Base-by-base conservation (phyloP, 208 protist species). In the Sergeia podlipaevii region DNA sequence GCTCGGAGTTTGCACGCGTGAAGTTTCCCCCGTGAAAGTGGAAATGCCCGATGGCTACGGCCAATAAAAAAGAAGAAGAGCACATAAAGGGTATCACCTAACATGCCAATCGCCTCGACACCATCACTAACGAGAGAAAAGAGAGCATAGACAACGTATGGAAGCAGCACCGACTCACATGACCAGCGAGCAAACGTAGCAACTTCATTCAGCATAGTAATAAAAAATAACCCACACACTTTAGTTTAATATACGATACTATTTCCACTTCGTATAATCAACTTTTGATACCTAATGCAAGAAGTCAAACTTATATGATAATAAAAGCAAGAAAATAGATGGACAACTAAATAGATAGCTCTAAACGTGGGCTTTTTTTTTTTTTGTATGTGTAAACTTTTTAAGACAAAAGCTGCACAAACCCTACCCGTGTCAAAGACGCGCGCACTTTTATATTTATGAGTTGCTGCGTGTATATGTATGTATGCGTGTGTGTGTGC, bases 1-100 rank as follows among this genome's bases (percentile, higher is more conserved):
- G 37, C 30, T 4, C 48, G 27, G 23, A 4, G 17, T 24, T 66
- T 82, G 33, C 51, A 61, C 17, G 38, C 49, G n/a, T 27, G 39
- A 2, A 76, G 57, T 18, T 63, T 20, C 11, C 21, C 46, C 21
- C 59, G 39, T 1, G 53, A 65, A 0, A 79, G 56, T 0, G 86
- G 86, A 53, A 76, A 94, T n/a, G 41, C 21, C 8, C 76, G 62
- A 54, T 94, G 86, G 45, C 86, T 94, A 41, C 80, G 52, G 1
- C 86, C 80, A 45, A 65, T 69, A 27, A 91, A 42, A 56, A 94
- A 91, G 55, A 41, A 82, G 42, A 62, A 38, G 7, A 94, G 44
- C 18, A 93, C 82, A 36, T 67, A 65, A 20, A 86, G 49, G 10
- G 77, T 85, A 34, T 74, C 55, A 11, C 55, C 38, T 17, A 90